Evolutionary conservation across 2,329 filamentous ascomycete genomes (phyloP).

Genomic region (Calonectria hawksworthii): DNA sequence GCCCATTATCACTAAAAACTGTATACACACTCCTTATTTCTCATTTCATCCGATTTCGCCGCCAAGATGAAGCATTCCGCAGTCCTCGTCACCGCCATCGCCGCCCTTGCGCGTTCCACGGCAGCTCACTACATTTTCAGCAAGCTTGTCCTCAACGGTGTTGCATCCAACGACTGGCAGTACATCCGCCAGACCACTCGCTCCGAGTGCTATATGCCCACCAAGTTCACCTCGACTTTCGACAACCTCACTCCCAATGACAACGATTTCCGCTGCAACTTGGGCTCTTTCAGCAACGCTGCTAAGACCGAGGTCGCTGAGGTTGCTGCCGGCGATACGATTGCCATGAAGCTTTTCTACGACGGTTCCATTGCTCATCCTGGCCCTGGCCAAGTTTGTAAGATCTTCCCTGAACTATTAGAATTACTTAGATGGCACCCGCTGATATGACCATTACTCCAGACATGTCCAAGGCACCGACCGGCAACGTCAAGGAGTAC

Average conservation of each 20-base stretch:
- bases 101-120: slow-evolving; percentile 35
- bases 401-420: neutral
- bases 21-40: neutral
- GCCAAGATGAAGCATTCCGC: slow-evolving; percentile 26
- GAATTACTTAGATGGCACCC: neutral
- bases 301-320: slow-evolving; percentile 25
- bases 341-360: slow-evolving; percentile 38
- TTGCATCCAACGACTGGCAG: slow-evolving; percentile 22
- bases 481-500: slow-evolving; percentile 41
- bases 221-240: slow-evolving; percentile 26
- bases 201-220: slow-evolving; percentile 31
- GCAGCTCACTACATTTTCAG: slow-evolving; percentile 49
- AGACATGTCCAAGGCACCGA: slow-evolving; percentile 44
- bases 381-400: slow-evolving; percentile 38
- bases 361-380: slow-evolving; percentile 37
- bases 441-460: neutral
- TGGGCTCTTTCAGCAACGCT: slow-evolving; percentile 19
- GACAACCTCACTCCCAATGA: slow-evolving; percentile 18
- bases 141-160: slow-evolving; percentile 39
- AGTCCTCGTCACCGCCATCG: neutral
- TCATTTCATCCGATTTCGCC: neutral
- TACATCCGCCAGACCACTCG: slow-evolving; percentile 39
- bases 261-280: slow-evolving; percentile 33
- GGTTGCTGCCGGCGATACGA: slow-evolving; percentile 31
- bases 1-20: neutral